Base-by-base conservation (phyloP, 2,329 filamentous ascomycete genomes). In the Sarocladium brachiariae region DNA sequence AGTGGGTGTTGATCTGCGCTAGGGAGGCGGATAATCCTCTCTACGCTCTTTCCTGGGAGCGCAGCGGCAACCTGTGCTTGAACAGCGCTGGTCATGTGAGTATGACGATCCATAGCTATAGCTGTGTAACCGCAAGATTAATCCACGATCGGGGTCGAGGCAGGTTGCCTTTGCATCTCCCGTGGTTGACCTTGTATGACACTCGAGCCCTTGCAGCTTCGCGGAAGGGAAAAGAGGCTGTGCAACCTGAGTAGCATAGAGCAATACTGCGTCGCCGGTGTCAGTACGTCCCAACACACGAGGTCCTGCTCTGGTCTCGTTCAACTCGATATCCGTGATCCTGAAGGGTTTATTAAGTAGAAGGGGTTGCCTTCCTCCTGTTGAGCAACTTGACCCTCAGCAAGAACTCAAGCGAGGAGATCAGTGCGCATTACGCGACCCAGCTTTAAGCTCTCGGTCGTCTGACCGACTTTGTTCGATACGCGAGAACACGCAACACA, bases 271-370 rank as follows among this genome's bases (percentile, higher is more conserved):
- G 43, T 33, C 43, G n/a, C 11, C 14, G 9, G 43, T 33, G 9
- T 7, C 21, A 19, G 10, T 14, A 11, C 11, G 39, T 43, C n/a
- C 39, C 21, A 23, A 43, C 6, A 43, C 23, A 43, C 23, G 39
- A 23, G 27, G n/a, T n/a, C 21, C 27, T 27, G 25, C 21, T 43
- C 3, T 43, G 21, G 23, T 24, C 23, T 16, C 18, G 35, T 27
- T 14, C 23, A 3, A 23, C 4, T 11, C 7, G 9, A 27, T 9
- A 23, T 21, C 11, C n/a, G 43, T 19, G 43, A 33, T 7, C n/a
- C 16, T 7, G n/a, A 3, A n/a, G 43, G 24, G n/a, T 33, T 14
- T 47, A 47, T 47, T 47, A 47, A 47, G 43, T 47, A 47, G 43
- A 47, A 13, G 16, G n/a, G 4, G 5, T n/a, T 7, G 6, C 23